Conservation (phyloP, 768 basidiomycete genomes). For the Lactarius tabidus region DNA sequence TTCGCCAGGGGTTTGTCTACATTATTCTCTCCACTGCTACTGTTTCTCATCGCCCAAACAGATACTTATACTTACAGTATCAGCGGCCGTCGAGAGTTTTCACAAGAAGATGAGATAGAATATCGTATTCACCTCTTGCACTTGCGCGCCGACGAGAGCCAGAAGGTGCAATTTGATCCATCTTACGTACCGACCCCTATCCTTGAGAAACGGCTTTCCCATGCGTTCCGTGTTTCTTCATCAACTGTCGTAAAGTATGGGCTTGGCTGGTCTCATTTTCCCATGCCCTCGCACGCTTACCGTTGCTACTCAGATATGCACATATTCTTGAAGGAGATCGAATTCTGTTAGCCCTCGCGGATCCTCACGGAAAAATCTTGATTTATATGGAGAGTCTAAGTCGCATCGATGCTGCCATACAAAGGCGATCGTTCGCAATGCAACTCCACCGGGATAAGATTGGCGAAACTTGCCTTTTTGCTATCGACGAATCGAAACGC, state of each 20-base stretch:
- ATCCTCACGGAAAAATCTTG: constrained; percentile 7
- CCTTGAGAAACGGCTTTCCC: background rate
- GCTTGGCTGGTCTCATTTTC: background rate
- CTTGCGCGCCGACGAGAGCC: constrained; percentile 11
- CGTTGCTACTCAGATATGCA: constrained; percentile 1
- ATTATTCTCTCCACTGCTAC: too few relatives aligned
- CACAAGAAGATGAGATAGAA: constrained; percentile 13
- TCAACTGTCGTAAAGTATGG: constrained; percentile 6
- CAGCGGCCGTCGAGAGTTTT: constrained; percentile 8
- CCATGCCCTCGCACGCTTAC: background rate
- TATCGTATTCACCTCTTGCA: constrained; percentile 7
- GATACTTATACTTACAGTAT: constrained; percentile 8
- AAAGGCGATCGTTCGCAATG: background rate
- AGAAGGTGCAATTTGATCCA: constrained; percentile 20
- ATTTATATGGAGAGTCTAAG: constrained; percentile 16
- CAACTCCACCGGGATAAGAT: constrained; percentile 44
- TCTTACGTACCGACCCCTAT: constrained; percentile 17
- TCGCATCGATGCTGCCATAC: constrained; percentile 8
- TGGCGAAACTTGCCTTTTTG: constrained; percentile 42
- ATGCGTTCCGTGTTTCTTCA: too few relatives aligned
- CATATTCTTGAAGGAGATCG: constrained; percentile 21
- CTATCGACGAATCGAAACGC: constrained; percentile 51
- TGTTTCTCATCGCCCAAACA: background rate
- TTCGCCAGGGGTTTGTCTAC: background rate
- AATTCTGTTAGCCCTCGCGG: constrained; percentile 14